These are phyloP conservation scores for Phytophthora gonapodyides DNA, from an alignment of 352 stramenopile species.

Conservation along the genomic window DNA sequence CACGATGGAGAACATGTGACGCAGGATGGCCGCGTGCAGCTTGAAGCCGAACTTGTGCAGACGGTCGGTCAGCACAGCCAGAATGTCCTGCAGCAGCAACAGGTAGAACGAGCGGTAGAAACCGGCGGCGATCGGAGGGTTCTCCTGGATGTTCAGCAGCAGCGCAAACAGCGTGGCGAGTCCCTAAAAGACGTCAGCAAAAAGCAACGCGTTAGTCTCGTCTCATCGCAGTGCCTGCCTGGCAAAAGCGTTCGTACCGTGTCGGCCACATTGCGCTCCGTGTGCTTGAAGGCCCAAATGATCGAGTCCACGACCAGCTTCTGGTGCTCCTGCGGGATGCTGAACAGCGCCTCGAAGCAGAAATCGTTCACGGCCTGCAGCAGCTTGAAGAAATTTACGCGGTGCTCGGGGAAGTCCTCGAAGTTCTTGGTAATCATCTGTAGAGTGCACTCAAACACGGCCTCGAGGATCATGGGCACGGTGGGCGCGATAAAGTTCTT, in stretches of 20 bases:
- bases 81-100: slow-evolving; percentile 93
- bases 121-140: slow-evolving; percentile 93
- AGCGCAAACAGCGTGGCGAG: slow-evolving; percentile 97
- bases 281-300: slow-evolving; percentile 99
- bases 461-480: slow-evolving; percentile 96
- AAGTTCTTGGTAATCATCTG: slow-evolving; percentile 99
- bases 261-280: slow-evolving; percentile 98
- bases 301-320: slow-evolving; percentile 99
- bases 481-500: slow-evolving; percentile 86
- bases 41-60: slow-evolving; percentile 99
- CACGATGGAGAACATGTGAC: slow-evolving; percentile 98
- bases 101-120: slow-evolving; percentile 99
- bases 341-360: slow-evolving; percentile 98
- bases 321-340: slow-evolving; percentile 96
- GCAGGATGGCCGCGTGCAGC: slow-evolving; percentile 97
- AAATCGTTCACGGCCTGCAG: slow-evolving; percentile 95
- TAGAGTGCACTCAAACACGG: slow-evolving; percentile 98
- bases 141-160: slow-evolving; percentile 96
- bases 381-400: slow-evolving; percentile 99
- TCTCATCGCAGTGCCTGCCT: slow-evolving; percentile 4
- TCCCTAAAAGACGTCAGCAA: slow-evolving; percentile 51
- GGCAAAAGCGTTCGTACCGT: slow-evolving; percentile 60
- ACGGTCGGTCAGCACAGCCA: slow-evolving; percentile 98
- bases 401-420: slow-evolving; percentile 98
- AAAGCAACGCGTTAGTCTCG: slow-evolving; percentile 3